phyloP scores from a whole-genome alignment of 805 yeast species.

The Ogataea ramenticola region DNA sequence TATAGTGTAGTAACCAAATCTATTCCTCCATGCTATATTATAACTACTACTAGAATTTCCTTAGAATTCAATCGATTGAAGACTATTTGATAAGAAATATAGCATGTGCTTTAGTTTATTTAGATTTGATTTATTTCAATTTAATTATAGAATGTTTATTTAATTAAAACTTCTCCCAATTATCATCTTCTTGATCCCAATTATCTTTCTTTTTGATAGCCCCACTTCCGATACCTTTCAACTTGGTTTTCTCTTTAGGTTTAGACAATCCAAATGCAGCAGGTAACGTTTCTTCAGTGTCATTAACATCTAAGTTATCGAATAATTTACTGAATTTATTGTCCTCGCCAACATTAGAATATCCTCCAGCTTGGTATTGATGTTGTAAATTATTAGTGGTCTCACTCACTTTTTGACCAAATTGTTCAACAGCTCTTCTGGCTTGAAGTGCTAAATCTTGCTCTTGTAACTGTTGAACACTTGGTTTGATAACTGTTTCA shows the following conservation, averaged over 20 bases:
- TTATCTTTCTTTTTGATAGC: slow-evolving; percentile 29
- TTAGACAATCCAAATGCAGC: slow-evolving; percentile 63
- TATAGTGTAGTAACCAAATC: too few species aligned
- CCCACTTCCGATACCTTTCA: slow-evolving; percentile 39
- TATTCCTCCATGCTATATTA: too few species aligned
- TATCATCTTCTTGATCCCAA: slow-evolving; percentile 39
- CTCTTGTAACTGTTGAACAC: slow-evolving; percentile 70
- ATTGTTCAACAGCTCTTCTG: slow-evolving; percentile 89
- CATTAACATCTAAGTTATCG: slow-evolving; percentile 39
- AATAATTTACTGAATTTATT: slow-evolving; percentile 46
- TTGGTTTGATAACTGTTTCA: slow-evolving; percentile 87
- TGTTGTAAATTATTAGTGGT: slow-evolving; percentile 73
- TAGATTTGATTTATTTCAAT: too few species aligned
- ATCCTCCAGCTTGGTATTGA: slow-evolving; percentile 7
- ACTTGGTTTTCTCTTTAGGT: slow-evolving; percentile 52
- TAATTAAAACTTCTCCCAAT: slow-evolving; percentile 64
- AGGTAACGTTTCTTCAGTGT: slow-evolving; percentile 30
- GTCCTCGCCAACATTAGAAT: slow-evolving; percentile 20
- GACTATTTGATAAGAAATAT: too few species aligned
- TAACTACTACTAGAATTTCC: too few species aligned
- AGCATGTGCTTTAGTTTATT: too few species aligned
- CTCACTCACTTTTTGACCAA: slow-evolving; percentile 89
- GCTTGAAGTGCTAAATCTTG: slow-evolving; percentile 80
- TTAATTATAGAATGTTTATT: too few species aligned
- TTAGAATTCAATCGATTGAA: too few species aligned